These are phyloP conservation scores for Vitellaria paradoxa DNA, from an alignment of 179 eudicot genomes.

Conservation along the genomic window DNA sequence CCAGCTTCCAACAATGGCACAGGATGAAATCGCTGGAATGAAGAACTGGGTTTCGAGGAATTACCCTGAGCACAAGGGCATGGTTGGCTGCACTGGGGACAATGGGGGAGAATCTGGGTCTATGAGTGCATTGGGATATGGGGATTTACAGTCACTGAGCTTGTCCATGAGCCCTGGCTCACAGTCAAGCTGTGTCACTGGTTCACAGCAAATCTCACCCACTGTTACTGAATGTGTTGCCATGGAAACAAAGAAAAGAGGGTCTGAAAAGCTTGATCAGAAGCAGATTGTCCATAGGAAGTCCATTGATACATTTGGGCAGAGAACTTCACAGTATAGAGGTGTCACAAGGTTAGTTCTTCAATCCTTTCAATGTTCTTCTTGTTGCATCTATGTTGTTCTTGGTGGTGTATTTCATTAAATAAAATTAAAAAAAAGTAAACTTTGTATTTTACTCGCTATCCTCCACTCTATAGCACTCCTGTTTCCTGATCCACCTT, in stretches of 20 bases:
- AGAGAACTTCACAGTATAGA: slow-evolving; percentile 86
- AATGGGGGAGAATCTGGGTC: slow-evolving; percentile 27
- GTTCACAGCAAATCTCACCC: slow-evolving; percentile 40
- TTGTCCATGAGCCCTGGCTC: slow-evolving; percentile 81
- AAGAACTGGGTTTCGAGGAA: slow-evolving; percentile 36
- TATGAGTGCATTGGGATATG: slow-evolving; percentile 35
- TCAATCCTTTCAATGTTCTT: not conserved
- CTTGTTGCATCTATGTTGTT: not conserved
- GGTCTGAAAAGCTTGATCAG: slow-evolving; percentile 41
- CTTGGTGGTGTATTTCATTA: no score
- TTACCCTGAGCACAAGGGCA: slow-evolving; percentile 15
- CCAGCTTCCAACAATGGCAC: slow-evolving; percentile 23
- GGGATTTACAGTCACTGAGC: slow-evolving; percentile 53
- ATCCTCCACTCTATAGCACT: no score
- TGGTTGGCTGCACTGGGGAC: slow-evolving; percentile 5
- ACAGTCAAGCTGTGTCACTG: slow-evolving; percentile 67
- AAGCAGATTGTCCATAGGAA: slow-evolving; percentile 81
- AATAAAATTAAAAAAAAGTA: no score
- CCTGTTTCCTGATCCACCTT: no score
- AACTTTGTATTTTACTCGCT: no score
- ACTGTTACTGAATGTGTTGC: slow-evolving; percentile 34
- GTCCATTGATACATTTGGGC: slow-evolving; percentile 83
- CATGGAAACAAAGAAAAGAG: slow-evolving; percentile 60
- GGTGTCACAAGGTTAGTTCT: slow-evolving; percentile 70
- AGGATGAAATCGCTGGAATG: slow-evolving; percentile 23